phyloP scores from a whole-genome alignment of 163 green algal genomes.

The Picocystis sp. region DNA sequence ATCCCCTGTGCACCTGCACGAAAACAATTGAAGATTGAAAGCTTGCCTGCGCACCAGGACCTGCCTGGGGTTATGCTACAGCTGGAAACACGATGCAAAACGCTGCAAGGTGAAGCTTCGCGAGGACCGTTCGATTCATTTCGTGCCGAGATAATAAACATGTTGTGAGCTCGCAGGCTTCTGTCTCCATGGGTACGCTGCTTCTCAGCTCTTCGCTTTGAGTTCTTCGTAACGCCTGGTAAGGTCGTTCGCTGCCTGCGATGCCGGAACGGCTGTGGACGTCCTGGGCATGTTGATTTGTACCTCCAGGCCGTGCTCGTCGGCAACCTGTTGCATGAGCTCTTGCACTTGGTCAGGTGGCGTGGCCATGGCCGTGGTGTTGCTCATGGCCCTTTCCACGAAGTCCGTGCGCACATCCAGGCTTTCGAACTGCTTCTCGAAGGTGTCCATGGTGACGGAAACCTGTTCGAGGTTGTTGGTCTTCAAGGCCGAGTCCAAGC shows the following conservation, averaged over 20 bases:
- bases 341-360: slow-evolving; percentile 62
- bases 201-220: slow-evolving; percentile 13
- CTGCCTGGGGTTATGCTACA: too few relatives aligned
- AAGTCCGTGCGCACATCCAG: slow-evolving; percentile 82
- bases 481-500: slow-evolving; percentile 61
- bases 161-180: too few relatives aligned
- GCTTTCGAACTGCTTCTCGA: slow-evolving; percentile 91
- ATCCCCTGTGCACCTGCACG: too few relatives aligned
- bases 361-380: slow-evolving; percentile 57
- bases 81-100: too few relatives aligned
- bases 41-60: too few relatives aligned
- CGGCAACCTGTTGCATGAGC: slow-evolving; percentile 68
- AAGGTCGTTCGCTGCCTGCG: slow-evolving; percentile 40
- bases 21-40: too few relatives aligned
- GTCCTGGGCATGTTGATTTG: slow-evolving; percentile 38
- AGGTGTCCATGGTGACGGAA: slow-evolving; percentile 61
- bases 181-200: too few relatives aligned
- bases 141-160: too few relatives aligned
- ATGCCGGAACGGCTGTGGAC: slow-evolving; percentile 15
- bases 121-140: too few relatives aligned
- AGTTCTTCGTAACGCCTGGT: slow-evolving; percentile 54
- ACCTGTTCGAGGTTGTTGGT: slow-evolving; percentile 85
- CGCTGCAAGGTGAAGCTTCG: too few relatives aligned
- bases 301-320: slow-evolving; percentile 82
- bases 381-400: slow-evolving; percentile 75